Evolutionary conservation across 192 early-diverging fungal genomes (phyloP), one percentile per base, ranked within the genome.

Genomic region (Entomortierella chlamydospora): DNA sequence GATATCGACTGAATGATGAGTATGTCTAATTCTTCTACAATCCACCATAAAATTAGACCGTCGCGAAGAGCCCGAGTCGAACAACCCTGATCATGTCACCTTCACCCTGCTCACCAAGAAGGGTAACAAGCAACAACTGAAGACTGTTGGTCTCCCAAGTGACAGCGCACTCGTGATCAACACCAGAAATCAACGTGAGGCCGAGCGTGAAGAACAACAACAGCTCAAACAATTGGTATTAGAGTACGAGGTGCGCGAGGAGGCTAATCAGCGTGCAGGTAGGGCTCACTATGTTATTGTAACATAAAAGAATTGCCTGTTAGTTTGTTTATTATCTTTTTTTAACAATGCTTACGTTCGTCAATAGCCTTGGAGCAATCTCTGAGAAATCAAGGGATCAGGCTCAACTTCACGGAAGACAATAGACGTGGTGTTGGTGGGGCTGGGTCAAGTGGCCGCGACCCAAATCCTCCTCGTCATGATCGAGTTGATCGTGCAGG

Each of bases 141-240:
- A 93, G 73, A 84, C 84, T 22, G 90, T 97, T 79, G 89, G 91
- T 50, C 82, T 97, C 0, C 95, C 95, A 3, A 83, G 90, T 20
- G 88, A 94, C 82, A 96, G 92, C 64, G 83, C 86, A 22, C 91
- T 99, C 71, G 98, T 94, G 0, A 83, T 91, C 56, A 94, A 86
- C 61, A 92, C 96, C 10, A 84, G 91, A 18, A 88, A 86, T 41
- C 95, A 97, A 70, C 94, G 95, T 72, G 93, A 96, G 81, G 91
- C 92, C 20, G 93, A 95, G 28, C 87, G 93, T 54, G 92, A 93
- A 59, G 97, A 98, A 79, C 92, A 94, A 63, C 89, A 89, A 60
- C 92, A 95, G 47, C 84, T 99, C 73, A 99, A 99, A 81, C 84
- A 91, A 68, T 81, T 98, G 31, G 98, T 99, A 12, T 85, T 99